phyloP scores from a whole-genome alignment of 306 rosid genomes.

The Leucaena leucocephala region DNA sequence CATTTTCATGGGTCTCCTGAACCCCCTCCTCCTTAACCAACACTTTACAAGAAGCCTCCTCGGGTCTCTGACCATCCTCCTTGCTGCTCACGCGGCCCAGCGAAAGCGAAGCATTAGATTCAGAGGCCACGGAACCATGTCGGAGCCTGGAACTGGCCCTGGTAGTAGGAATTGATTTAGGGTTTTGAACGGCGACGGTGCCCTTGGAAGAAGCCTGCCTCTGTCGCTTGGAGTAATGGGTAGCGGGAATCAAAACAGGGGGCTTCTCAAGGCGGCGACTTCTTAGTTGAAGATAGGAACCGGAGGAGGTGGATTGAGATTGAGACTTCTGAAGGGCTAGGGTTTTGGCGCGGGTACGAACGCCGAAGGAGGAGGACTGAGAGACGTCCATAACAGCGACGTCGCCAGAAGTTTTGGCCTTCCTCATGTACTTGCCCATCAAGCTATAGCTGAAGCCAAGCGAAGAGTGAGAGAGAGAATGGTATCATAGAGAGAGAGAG shows the following conservation, averaged over 20 bases:
- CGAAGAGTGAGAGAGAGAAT: not conserved
- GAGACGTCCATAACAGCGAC: slow-evolving; percentile 66
- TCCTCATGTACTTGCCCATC: slow-evolving; percentile 96
- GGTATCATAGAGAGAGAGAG: not conserved
- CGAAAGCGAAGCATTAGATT: slow-evolving; percentile 37
- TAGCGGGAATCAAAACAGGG: slow-evolving; percentile 22
- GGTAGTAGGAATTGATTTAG: slow-evolving; percentile 42
- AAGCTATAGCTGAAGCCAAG: not conserved
- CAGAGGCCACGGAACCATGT: slow-evolving; percentile 37
- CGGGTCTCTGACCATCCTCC: slow-evolving; percentile 23
- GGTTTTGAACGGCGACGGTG: slow-evolving; percentile 32
- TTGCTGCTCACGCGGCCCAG: slow-evolving; percentile 23
- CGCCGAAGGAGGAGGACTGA: slow-evolving; percentile 68
- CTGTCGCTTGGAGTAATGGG: slow-evolving; percentile 45
- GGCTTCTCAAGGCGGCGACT: slow-evolving; percentile 79
- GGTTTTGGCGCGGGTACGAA: slow-evolving; percentile 94
- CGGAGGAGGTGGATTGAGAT: slow-evolving; percentile 35
- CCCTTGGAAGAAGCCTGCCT: slow-evolving; percentile 25
- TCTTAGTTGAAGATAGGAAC: slow-evolving; percentile 84
- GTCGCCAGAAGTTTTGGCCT: slow-evolving; percentile 64
- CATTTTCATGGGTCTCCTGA: slow-evolving; percentile 31
- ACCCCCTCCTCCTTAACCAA: slow-evolving; percentile 26
- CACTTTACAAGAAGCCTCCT: slow-evolving; percentile 19
- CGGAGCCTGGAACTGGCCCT: slow-evolving; percentile 48
- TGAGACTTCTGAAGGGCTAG: slow-evolving; percentile 70